These are phyloP conservation scores for Raddia distichophylla DNA, from an alignment of 176 grass and related monocot species.

Conservation along the genomic window DNA sequence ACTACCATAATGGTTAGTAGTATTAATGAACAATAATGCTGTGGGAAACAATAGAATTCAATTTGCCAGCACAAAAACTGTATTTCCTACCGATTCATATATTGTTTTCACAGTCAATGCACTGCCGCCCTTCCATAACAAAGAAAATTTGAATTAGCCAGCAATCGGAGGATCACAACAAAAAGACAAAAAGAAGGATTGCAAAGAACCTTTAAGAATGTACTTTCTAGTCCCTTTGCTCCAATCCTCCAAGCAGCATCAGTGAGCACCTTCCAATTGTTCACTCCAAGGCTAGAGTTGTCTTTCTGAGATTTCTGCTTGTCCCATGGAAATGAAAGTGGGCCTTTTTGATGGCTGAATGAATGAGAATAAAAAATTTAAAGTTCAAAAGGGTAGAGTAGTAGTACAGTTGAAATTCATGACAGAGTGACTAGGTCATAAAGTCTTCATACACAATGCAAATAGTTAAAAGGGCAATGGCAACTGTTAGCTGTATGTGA, in stretches of 20 bases:
- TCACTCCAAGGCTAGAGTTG: slow-evolving; percentile 63
- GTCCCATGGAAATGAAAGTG: slow-evolving; percentile 62
- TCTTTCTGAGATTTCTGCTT: slow-evolving; percentile 55
- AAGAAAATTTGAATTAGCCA: slow-evolving; percentile 35
- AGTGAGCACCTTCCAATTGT: slow-evolving; percentile 68
- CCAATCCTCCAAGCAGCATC: slow-evolving; percentile 71
- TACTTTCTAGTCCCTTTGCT: slow-evolving; percentile 68
- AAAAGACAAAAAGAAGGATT: background rate
- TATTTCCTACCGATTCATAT: slow-evolving; percentile 66
- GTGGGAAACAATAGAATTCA: slow-evolving; percentile 21
- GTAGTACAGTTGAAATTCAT: slow-evolving; percentile 33
- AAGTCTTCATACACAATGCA: background rate
- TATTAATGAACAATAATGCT: slow-evolving; percentile 29
- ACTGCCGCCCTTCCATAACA: slow-evolving; percentile 70
- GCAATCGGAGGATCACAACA: slow-evolving; percentile 23
- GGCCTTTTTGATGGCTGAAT: slow-evolving; percentile 44
- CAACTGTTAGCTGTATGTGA: background rate
- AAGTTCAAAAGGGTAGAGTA: slow-evolving; percentile 7
- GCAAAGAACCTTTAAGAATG: slow-evolving; percentile 76
- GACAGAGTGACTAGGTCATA: background rate
- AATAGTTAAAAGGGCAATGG: background rate
- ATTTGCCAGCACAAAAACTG: background rate
- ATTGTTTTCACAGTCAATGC: slow-evolving; percentile 78
- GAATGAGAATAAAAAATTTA: background rate
- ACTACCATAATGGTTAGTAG: slow-evolving; percentile 59